phyloP scores from a whole-genome alignment of 164 flowering plant genomes.

The Vitis amurensis region DNA sequence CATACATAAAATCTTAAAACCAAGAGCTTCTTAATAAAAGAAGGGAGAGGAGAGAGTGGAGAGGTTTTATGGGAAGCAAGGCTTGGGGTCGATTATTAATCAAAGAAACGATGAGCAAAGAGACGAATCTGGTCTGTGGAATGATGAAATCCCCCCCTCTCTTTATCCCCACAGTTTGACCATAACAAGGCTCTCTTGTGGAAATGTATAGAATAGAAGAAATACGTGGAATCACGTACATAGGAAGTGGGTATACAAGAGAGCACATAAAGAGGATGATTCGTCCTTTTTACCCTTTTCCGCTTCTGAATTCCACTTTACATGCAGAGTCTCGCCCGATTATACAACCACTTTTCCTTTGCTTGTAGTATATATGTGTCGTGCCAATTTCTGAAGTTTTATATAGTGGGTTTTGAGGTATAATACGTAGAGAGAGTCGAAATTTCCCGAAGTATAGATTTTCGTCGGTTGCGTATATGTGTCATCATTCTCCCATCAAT shows the following conservation, averaged over 20 bases:
- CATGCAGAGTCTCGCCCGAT: background rate
- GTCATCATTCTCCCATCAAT: too few species aligned
- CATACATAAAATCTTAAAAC: background rate
- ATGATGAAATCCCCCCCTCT: constrained; percentile 13
- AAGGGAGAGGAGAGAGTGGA: background rate
- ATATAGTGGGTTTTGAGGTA: too few species aligned
- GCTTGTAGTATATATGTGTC: background rate
- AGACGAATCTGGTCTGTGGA: constrained; percentile 18
- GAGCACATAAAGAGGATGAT: constrained; percentile 2
- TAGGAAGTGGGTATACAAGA: constrained; percentile 13
- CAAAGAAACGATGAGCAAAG: background rate
- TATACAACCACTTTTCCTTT: background rate
- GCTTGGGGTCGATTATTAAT: too few species aligned
- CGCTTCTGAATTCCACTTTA: background rate
- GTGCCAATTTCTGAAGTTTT: background rate
- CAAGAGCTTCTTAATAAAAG: background rate
- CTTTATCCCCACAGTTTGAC: constrained; percentile 26
- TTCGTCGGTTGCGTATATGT: too few species aligned
- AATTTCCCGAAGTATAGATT: too few species aligned
- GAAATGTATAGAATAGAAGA: constrained; percentile 2
- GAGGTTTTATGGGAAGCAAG: background rate
- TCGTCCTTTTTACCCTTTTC: constrained; percentile 3
- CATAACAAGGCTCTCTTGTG: background rate
- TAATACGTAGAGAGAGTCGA: too few species aligned
- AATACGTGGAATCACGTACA: constrained; percentile 19